Evolutionary conservation across 768 basidiomycete species (phyloP).

Genomic region (Tylopilus balloui): DNA sequence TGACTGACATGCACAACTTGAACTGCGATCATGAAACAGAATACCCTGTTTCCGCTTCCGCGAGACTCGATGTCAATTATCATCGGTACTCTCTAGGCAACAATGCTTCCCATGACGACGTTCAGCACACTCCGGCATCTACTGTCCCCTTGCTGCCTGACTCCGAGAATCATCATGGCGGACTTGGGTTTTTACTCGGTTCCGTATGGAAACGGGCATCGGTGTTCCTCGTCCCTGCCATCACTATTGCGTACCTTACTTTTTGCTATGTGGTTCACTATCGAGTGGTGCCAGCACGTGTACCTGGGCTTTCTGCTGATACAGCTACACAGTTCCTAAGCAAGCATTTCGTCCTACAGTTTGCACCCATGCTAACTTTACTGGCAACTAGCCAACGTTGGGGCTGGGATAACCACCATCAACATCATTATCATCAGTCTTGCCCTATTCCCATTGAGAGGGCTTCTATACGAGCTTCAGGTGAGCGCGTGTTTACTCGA

Average conservation of each 20-base stretch:
- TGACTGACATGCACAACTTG: not conserved
- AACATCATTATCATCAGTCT: constrained; percentile 17
- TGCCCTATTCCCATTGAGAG: constrained; percentile 9
- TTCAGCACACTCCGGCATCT: not conserved
- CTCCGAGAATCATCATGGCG: not conserved
- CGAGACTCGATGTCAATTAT: not conserved
- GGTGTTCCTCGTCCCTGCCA: not conserved
- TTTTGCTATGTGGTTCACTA: constrained; percentile 20
- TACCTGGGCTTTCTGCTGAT: not conserved
- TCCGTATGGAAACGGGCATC: constrained; percentile 4
- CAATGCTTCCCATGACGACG: not conserved
- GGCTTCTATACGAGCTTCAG: constrained; percentile 11
- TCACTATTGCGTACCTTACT: constrained; percentile 9
- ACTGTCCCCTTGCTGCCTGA: not conserved
- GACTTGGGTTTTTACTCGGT: not conserved
- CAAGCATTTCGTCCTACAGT: not conserved
- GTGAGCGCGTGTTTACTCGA: not conserved
- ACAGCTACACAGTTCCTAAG: constrained; percentile 7
- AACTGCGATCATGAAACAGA: not conserved
- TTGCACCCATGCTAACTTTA: not conserved
- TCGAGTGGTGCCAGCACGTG: constrained; percentile 6
- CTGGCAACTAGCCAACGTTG: constrained; percentile 4
- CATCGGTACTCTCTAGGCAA: not conserved
- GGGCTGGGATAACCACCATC: constrained; percentile 10
- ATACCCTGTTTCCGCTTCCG: not conserved